Conservation (phyloP, 2,329 filamentous ascomycete species). For the Aspergillus ochraceus region DNA sequence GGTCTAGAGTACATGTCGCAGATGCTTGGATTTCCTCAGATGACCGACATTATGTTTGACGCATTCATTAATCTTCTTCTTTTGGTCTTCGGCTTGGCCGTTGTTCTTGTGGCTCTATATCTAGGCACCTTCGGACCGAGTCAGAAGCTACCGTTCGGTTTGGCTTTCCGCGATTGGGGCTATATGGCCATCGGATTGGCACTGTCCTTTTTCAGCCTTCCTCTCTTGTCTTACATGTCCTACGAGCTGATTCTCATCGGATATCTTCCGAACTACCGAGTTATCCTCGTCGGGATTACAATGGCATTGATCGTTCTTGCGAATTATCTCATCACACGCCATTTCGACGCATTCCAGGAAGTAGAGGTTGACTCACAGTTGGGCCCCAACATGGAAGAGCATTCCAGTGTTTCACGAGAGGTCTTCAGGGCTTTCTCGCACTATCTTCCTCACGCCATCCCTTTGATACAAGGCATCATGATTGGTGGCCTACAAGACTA, state of each 20-base stretch:
- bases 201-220: background rate
- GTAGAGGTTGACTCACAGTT: background rate
- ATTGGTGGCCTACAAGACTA: conserved; percentile 3
- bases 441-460: background rate
- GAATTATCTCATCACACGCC: background rate
- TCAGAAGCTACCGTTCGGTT: background rate
- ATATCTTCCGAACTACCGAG: conserved; percentile 2
- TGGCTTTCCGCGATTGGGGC: background rate
- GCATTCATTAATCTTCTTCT: conserved; percentile 4
- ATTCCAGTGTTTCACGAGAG: background rate
- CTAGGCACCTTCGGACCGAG: background rate
- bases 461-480: background rate
- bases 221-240: background rate
- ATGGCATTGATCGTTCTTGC: background rate
- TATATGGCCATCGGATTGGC: background rate
- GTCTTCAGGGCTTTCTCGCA: background rate
- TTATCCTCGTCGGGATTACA: background rate
- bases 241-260: conserved; percentile 6
- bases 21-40: conserved; percentile 1
- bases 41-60: conserved; percentile 4
- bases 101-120: background rate
- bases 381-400: background rate
- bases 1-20: conserved; percentile 10
- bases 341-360: background rate
- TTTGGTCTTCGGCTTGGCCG: background rate